phyloP scores from a whole-genome alignment of 208 protist species.

The Trypanosoma scelopori region DNA sequence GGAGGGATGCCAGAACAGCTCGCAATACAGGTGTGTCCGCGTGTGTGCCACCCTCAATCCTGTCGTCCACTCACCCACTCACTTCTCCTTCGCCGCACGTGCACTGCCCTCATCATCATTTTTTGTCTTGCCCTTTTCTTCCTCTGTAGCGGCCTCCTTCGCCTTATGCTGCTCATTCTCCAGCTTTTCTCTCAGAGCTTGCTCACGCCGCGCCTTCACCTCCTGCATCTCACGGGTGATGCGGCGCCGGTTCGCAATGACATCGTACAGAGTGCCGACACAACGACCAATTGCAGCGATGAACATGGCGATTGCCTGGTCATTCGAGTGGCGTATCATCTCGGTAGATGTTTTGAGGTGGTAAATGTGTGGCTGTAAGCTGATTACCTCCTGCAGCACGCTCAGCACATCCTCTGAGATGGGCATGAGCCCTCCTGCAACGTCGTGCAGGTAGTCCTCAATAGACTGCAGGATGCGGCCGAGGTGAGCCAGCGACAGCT shows the following conservation, averaged over 20 bases:
- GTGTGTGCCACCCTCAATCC: background rate
- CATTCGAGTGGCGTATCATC: slow-evolving; percentile 88
- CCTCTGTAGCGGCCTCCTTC: slow-evolving; percentile 35
- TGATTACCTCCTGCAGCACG: slow-evolving; percentile 89
- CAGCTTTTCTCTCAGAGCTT: slow-evolving; percentile 56
- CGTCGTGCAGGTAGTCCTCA: slow-evolving; percentile 89
- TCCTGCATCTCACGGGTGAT: slow-evolving; percentile 75
- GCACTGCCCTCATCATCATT: slow-evolving; percentile 43
- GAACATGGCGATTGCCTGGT: slow-evolving; percentile 85
- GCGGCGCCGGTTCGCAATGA: slow-evolving; percentile 83
- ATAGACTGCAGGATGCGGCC: slow-evolving; percentile 86
- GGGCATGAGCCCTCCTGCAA: slow-evolving; percentile 67
- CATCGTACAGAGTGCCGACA: slow-evolving; percentile 79
- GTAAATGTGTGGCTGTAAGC: slow-evolving; percentile 83
- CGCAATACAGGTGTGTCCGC: background rate
- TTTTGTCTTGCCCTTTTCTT: slow-evolving; percentile 59
- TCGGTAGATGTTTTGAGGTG: slow-evolving; percentile 76
- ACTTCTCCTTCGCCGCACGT: slow-evolving; percentile 5
- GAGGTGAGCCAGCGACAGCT: slow-evolving; percentile 93
- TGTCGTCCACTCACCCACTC: background rate
- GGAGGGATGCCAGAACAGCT: background rate
- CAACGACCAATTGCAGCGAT: slow-evolving; percentile 79
- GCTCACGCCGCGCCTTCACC: slow-evolving; percentile 51
- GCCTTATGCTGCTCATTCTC: slow-evolving; percentile 38
- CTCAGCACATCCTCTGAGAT: slow-evolving; percentile 87